Evolutionary conservation across 2,329 filamentous ascomycete genomes (phyloP).

Genomic region (Chaetomium olivaceum): DNA sequence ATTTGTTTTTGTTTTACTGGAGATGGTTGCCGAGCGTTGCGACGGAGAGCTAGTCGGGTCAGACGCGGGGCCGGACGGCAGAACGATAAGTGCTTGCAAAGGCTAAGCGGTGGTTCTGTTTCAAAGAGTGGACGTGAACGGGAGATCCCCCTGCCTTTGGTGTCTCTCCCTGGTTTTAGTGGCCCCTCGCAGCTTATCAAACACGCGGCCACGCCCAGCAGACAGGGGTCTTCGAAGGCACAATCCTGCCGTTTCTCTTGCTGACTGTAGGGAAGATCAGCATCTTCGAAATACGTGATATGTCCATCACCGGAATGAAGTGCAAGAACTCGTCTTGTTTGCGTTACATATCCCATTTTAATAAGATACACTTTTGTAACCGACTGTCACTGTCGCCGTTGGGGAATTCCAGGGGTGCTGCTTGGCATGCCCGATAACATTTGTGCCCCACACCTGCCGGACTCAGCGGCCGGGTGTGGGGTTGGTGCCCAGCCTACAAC

Average conservation of each 20-base stretch:
- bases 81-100: neutral
- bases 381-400: neutral
- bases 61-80: neutral
- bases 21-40: neutral
- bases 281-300: neutral
- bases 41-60: neutral
- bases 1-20: neutral
- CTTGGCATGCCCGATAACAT: constrained; percentile 7
- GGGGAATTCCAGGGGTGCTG: neutral
- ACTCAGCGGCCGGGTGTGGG: neutral
- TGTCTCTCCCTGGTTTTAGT: constrained; percentile 12
- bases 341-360: neutral
- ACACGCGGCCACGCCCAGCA: constrained; percentile 6
- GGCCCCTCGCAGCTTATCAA: constrained; percentile 6
- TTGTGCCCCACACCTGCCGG: constrained; percentile 5
- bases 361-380: neutral
- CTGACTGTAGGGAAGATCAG: neutral
- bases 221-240: constrained; percentile 2
- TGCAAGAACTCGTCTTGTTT: neutral
- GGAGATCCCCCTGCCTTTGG: neutral
- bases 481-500: constrained; percentile 10
- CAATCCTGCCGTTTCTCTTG: neutral
- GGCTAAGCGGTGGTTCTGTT: constrained; percentile 1
- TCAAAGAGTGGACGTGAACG: neutral
- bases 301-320: neutral